Evolutionary conservation across 1,284 basidiomycete genomes (phyloP).

Genomic region (Apiotrichum laibachii): DNA sequence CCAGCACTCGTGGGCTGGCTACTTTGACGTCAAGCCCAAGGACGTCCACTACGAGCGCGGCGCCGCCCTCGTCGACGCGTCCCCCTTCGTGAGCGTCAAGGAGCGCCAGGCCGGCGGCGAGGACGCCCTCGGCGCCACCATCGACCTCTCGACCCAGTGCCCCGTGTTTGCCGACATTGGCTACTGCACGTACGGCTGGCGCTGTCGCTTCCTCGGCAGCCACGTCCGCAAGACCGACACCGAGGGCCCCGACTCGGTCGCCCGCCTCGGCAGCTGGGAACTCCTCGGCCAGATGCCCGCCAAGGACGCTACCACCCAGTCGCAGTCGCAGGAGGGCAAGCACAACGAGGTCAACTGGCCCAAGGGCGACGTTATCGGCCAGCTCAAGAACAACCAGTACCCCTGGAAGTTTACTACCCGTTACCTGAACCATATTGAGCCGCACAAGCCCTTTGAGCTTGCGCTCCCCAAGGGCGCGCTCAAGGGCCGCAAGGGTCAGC

Average conservation of each 20-base stretch:
- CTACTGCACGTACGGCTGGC: conserved; percentile 79
- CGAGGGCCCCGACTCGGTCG: conserved; percentile 5
- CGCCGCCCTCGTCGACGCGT: conserved; percentile 51
- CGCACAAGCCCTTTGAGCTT: conserved; percentile 48
- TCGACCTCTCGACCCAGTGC: conserved; percentile 55
- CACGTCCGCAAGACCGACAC: conserved; percentile 56
- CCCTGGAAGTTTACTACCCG: conserved; percentile 67
- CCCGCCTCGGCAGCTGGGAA: conserved; percentile 11
- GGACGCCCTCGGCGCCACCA: conserved; percentile 31
- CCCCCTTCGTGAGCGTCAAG: conserved; percentile 56
- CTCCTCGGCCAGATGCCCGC: conserved; percentile 53
- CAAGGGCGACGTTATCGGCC: conserved; percentile 58
- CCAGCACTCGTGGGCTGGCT: conserved; percentile 73
- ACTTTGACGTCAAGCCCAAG: conserved; percentile 70
- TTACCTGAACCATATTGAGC: conserved; percentile 64
- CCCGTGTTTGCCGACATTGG: conserved; percentile 72
- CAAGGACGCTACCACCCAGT: conserved; percentile 45
- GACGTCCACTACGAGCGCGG: conserved; percentile 65
- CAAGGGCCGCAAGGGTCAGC: conserved; percentile 14
- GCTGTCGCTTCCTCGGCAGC: conserved; percentile 83
- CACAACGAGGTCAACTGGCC: conserved; percentile 76
- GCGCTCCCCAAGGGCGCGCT: conserved; percentile 11
- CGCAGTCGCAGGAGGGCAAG: conserved; percentile 57
- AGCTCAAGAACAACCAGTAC: conserved; percentile 62
- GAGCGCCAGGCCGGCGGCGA: conserved; percentile 29